Base-by-base conservation (phyloP, 768 basidiomycete genomes). In the Leccinum incarnatum region DNA sequence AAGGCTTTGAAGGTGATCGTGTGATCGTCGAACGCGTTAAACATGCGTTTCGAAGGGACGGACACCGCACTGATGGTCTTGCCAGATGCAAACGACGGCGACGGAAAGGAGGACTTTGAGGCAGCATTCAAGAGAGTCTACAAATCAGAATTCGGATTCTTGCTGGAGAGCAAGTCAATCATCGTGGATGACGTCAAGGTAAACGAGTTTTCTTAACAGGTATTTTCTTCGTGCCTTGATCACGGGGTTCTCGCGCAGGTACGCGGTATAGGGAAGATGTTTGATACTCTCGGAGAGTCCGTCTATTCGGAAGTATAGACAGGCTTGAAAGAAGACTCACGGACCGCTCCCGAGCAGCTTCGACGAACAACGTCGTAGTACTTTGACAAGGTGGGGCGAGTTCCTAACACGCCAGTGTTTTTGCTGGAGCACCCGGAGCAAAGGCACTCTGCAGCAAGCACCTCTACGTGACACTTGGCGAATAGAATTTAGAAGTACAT, bases 171-270 rank as follows among this genome's bases (percentile, higher is more conserved):
- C 42, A 93, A 93, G 77, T 76, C 78, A 30, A 80, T 97, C 65
- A 85, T 93, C 56, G 91, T 97, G 10, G 95, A 97, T 69, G 95
- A 96, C 74, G 77, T 97, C 76, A 94, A 95, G 81, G 91, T 86
- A 51, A 34, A n/a, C 9, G 6, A 37, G 17, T 54, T 15, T 17
- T 14, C 42, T 19, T 30, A 5, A 19, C 42, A 47, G 9, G n/a
- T 5, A 23, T 40, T 37, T 27, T 23, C 11, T 42, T 42, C 40
- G 40, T 42, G 40, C 40, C 23, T 21, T 55, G 46, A 40, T 57
- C 51, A 58, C 30, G 15, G 23, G 25, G 8, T 51, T 27, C 17
- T 32, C 12, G 15, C 32, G 25, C 62, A 90, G 85, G 91, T 94
- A 7, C 90, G 91, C 50, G 94, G 93, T 4, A 89, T 93, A 45